Conservation (phyloP, 306 rosid species). For the Canavalia ensiformis region DNA sequence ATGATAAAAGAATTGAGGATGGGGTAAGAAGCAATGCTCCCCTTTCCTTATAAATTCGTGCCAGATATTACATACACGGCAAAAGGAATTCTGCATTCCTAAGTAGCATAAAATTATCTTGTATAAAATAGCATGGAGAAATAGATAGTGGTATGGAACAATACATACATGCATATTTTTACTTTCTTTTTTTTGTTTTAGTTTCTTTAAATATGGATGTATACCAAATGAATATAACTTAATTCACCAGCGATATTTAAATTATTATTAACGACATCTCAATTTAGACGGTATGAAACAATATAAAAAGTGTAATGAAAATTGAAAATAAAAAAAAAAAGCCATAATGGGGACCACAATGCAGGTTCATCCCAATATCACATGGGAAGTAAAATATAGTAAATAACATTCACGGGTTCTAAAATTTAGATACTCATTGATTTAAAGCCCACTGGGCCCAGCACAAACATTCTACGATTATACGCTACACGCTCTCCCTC, state of each 20-base stretch:
- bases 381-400: neutral
- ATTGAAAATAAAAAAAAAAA: neutral
- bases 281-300: neutral
- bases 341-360: neutral
- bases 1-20: too few relatives aligned
- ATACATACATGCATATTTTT: too few relatives aligned
- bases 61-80: too few relatives aligned
- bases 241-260: neutral
- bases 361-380: neutral
- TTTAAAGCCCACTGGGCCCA: slow-evolving; percentile 26
- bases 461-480: slow-evolving; percentile 21
- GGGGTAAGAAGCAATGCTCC: too few relatives aligned
- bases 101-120: too few relatives aligned
- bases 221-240: neutral
- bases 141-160: too few relatives aligned
- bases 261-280: neutral
- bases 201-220: too few relatives aligned
- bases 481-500: slow-evolving; percentile 75
- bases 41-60: too few relatives aligned
- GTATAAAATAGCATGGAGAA: too few relatives aligned
- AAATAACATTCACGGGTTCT: slow-evolving; percentile 18
- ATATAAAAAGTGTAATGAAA: neutral
- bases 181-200: too few relatives aligned
- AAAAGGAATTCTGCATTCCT: too few relatives aligned
- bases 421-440: slow-evolving; percentile 39